phyloP scores from a whole-genome alignment of 192 early-diverging fungal genomes.

The Coemansia sp. region DNA sequence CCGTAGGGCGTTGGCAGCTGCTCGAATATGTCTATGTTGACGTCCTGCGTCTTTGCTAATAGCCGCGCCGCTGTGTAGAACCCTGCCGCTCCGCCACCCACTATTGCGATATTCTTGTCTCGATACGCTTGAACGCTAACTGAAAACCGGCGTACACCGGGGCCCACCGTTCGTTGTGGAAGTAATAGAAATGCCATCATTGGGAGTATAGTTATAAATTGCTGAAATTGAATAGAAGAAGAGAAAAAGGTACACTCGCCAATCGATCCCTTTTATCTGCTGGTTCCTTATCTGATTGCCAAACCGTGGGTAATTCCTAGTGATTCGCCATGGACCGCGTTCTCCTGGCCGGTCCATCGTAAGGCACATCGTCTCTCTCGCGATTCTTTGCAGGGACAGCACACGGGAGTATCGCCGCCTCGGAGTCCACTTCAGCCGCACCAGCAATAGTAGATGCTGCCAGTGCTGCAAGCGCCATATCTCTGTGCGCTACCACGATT shows the following conservation, averaged over 20 bases:
- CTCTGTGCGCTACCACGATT: too few species aligned
- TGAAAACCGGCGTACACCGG: neutral
- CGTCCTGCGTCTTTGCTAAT: constrained; percentile 57
- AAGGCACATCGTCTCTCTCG: neutral
- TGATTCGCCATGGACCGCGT: neutral
- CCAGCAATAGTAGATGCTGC: too few species aligned
- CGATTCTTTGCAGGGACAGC: neutral
- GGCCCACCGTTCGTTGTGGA: neutral
- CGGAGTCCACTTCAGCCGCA: too few species aligned
- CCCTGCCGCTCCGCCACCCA: constrained; percentile 83
- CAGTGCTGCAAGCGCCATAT: too few species aligned
- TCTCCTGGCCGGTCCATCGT: neutral
- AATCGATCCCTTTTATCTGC: neutral
- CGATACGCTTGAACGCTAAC: neutral
- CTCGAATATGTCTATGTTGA: constrained; percentile 82
- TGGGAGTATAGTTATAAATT: neutral
- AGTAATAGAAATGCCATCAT: neutral
- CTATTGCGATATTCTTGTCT: constrained; percentile 56
- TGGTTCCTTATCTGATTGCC: too few species aligned
- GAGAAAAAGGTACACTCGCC: neutral
- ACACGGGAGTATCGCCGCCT: too few species aligned
- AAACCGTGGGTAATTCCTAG: neutral
- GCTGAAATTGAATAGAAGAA: neutral
- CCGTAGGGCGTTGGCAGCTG: constrained; percentile 83
- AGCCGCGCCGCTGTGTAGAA: constrained; percentile 88